Evolutionary conservation across 345 rosid species (phyloP).

Genomic region (Capsella bursapastoris): DNA sequence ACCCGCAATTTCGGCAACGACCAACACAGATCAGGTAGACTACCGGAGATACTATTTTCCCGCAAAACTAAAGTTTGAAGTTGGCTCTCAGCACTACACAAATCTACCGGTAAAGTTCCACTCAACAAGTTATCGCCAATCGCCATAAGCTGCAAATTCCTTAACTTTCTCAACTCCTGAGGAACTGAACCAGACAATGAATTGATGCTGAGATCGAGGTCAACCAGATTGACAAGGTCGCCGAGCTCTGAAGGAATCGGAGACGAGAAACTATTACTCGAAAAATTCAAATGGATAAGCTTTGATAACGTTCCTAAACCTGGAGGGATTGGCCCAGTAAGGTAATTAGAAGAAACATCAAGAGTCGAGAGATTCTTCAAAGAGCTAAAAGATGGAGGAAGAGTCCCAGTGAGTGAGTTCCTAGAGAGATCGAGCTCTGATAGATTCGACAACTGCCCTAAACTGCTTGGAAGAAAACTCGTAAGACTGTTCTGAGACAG

Average conservation of each 20-base stretch:
- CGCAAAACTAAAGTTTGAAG: conserved; percentile 64
- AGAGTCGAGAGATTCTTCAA: conserved; percentile 62
- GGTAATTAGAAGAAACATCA: conserved; percentile 75
- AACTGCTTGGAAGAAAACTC: conserved; percentile 64
- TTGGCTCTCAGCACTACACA: conserved; percentile 58
- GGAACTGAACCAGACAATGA: conserved; percentile 75
- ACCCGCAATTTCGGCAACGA: conserved; percentile 58
- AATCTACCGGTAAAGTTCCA: conserved; percentile 61
- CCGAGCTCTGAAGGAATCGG: conserved; percentile 77
- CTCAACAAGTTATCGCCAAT: conserved; percentile 62
- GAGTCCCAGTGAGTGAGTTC: conserved; percentile 66
- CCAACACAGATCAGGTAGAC: conserved; percentile 61
- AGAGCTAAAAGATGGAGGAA: conserved; percentile 68
- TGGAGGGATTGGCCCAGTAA: conserved; percentile 67
- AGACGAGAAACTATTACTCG: conserved; percentile 70
- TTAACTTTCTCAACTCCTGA: conserved; percentile 58
- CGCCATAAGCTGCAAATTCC: conserved; percentile 61
- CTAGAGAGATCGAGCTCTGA: conserved; percentile 67
- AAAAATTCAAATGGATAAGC: conserved; percentile 73
- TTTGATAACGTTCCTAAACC: conserved; percentile 57
- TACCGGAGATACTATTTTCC: conserved; percentile 63
- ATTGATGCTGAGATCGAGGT: conserved; percentile 89
- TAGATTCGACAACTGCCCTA: conserved; percentile 63
- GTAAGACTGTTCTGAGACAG: conserved; percentile 65
- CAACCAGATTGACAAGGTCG: conserved; percentile 61